phyloP scores from a whole-genome alignment of 768 basidiomycete species.

The Pleurotus pulmonarius region DNA sequence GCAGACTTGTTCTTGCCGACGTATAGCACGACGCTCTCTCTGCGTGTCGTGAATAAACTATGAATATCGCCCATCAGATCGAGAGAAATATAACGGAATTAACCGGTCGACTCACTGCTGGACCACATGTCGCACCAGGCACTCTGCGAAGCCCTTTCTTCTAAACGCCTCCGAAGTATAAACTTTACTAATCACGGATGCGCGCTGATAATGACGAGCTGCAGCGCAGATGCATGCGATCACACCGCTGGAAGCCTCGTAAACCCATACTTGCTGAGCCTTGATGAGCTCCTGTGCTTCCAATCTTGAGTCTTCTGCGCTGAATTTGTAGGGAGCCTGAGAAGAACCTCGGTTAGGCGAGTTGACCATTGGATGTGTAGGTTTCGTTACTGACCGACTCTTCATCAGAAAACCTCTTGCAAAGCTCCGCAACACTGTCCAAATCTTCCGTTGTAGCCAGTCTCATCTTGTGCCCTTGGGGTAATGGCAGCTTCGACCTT shows the following conservation, averaged over 20 bases:
- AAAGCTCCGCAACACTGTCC: slow-evolving; percentile 35
- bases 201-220: slow-evolving; percentile 45
- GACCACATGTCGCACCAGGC: slow-evolving; percentile 45
- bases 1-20: slow-evolving; percentile 49
- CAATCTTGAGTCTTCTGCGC: slow-evolving; percentile 29
- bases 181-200: slow-evolving; percentile 57
- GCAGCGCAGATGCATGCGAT: slow-evolving; percentile 49
- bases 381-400: slow-evolving; percentile 38
- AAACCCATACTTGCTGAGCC: slow-evolving; percentile 51
- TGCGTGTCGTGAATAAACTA: slow-evolving; percentile 40
- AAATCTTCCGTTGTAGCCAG: slow-evolving; percentile 35
- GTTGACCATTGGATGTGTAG: not conserved
- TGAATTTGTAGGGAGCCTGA: slow-evolving; percentile 44
- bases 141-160: slow-evolving; percentile 45
- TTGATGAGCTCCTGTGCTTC: slow-evolving; percentile 46
- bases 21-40: slow-evolving; percentile 49
- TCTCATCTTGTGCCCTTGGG: slow-evolving; percentile 32
- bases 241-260: slow-evolving; percentile 35
- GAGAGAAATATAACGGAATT: slow-evolving; percentile 10
- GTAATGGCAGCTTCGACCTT: slow-evolving; percentile 11
- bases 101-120: slow-evolving; percentile 26
- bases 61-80: slow-evolving; percentile 1
- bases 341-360: not conserved
- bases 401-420: slow-evolving; percentile 44
- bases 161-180: slow-evolving; percentile 46